These are phyloP conservation scores for Trichoderma sp. DNA, from an alignment of 2,329 filamentous ascomycete genomes.

Conservation along the genomic window DNA sequence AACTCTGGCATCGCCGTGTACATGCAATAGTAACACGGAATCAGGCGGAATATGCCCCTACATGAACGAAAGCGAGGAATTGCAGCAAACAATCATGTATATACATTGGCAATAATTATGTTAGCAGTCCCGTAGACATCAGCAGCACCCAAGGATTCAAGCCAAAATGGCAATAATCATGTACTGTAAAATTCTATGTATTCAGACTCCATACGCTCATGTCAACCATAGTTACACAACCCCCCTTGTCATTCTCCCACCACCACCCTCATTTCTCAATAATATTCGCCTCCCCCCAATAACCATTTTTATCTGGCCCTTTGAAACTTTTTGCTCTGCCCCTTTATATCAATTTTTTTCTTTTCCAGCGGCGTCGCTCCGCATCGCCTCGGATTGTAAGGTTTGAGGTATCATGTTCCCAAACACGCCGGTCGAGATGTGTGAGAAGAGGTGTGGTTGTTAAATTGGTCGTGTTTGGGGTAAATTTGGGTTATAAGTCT, in stretches of 20 bases:
- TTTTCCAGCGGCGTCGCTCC: constrained; percentile 8
- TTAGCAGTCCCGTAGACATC: not conserved
- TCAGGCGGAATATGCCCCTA: not conserved
- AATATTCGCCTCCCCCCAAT: not conserved
- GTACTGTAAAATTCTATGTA: constrained; percentile 15
- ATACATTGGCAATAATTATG: not conserved
- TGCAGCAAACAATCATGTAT: not conserved
- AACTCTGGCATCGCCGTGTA: not conserved
- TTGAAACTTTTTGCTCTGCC: not conserved
- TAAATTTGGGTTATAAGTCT: constrained; percentile 17
- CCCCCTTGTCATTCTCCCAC: not conserved
- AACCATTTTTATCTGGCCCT: not conserved
- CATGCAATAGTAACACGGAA: not conserved
- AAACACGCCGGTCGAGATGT: constrained; percentile 15
- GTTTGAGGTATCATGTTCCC: constrained; percentile 19
- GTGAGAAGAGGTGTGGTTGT: constrained; percentile 7
- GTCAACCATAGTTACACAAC: constrained; percentile 7
- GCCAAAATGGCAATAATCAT: not conserved
- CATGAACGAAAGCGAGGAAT: not conserved
- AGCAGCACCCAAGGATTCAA: not conserved
- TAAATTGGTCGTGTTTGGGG: constrained; percentile 16
- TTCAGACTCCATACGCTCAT: constrained; percentile 19
- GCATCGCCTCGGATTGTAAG: constrained; percentile 8
- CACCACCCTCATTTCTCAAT: not conserved
- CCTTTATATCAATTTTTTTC: not conserved